phyloP scores from a whole-genome alignment of 2,329 filamentous ascomycete genomes.

The Ophiosphaerella korrae region DNA sequence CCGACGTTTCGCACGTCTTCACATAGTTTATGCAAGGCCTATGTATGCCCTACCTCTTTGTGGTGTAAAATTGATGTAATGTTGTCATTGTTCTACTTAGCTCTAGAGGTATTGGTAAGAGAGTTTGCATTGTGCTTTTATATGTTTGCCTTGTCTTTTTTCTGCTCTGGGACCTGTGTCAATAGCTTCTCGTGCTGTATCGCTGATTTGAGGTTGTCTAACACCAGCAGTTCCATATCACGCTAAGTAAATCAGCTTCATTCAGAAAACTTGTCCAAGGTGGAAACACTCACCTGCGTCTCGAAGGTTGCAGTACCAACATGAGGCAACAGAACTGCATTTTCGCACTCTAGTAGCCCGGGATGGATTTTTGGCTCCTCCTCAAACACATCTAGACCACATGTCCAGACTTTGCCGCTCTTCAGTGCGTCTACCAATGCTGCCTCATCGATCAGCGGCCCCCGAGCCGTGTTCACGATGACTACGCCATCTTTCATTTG shows the following conservation, averaged over 20 bases:
- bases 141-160: conserved; percentile 42
- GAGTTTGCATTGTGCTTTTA: not conserved
- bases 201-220: conserved; percentile 62
- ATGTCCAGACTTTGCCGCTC: conserved; percentile 59
- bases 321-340: conserved; percentile 63
- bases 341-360: conserved; percentile 56
- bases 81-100: not conserved
- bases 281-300: conserved; percentile 53
- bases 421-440: conserved; percentile 61
- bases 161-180: conserved; percentile 67
- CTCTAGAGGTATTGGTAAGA: not conserved
- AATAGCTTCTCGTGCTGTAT: conserved; percentile 63
- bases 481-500: conserved; percentile 62
- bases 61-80: not conserved
- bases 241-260: conserved; percentile 35
- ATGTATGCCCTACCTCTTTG: no score
- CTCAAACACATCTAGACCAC: conserved; percentile 64
- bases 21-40: not conserved
- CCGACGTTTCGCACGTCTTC: no score
- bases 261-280: not conserved
- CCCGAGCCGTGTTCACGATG: conserved; percentile 64
- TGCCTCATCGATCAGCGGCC: conserved; percentile 62
- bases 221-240: conserved; percentile 65
- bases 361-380: conserved; percentile 61
- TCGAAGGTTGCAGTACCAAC: conserved; percentile 65